Evolutionary conservation across 306 rosid genomes (phyloP), one percentile per base, ranked within the genome.

Genomic region (Rosa lucieae): DNA sequence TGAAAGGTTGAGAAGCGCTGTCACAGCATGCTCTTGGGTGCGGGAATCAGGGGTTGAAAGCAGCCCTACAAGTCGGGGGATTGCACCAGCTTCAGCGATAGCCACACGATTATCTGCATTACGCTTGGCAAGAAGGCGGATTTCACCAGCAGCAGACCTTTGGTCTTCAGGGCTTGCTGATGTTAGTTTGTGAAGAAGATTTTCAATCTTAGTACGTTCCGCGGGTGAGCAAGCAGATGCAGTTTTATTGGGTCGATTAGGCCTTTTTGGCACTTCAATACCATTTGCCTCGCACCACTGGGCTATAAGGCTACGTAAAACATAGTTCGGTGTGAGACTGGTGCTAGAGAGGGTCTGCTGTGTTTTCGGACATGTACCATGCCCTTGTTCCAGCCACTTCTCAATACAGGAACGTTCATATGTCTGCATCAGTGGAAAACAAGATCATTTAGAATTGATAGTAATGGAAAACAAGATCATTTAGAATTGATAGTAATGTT

Each of bases 251-350:
- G 91, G 89, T 69, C 77, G 84, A 73, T 79, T 88, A 62, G 92
- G 93, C 72, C 94, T 89, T 86, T 93, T 91, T 29, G 99, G 99
- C 67, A 96, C 96, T 87, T 93, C 98, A 23, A 96, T 74, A 77
- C 96, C 98, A 85, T 96, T 96, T 75, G 91, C 87, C 87, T 96
- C 99, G n/a, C 99, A 96, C 98, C 99, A 96, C 49, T 93, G 98
- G 74, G 90, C 90, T 86, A 96, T 93, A 82, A 96, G 98, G 75
- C 97, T 96, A 73, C 97, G 90, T 76, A 96, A 85, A 76, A 87
- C 99, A 70, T 88, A 96, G 87, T 96, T 96, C 4, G 99, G 98
- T n/a, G 99, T 91, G 72, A 93, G 92, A 83, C 84, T 86, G 49
- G 91, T 84, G 87, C 87, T 90, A 23, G 90, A 82, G 75, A 96